Base-by-base conservation (phyloP, 2,329 filamentous ascomycete species). In the Alternaria solani region DNA sequence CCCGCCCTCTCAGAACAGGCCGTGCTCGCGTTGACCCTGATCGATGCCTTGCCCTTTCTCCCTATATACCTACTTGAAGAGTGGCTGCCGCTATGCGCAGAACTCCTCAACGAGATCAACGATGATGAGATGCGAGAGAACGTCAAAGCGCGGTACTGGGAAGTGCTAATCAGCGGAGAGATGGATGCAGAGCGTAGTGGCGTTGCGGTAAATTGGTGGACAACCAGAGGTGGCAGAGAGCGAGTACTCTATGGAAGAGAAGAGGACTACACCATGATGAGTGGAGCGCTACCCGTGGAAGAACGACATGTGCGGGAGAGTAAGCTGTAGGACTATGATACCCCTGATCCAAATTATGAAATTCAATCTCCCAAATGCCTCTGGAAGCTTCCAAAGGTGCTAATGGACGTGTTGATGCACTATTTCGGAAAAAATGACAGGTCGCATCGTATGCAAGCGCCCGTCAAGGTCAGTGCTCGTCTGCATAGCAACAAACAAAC, bases 191-290 rank as follows among this genome's bases (percentile, higher is more conserved):
- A 96, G 74, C 86, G 93, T 61, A 90, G 92, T 7, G 87, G 89
- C 41, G 85, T 91, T 32, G 93, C 90, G 49, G 91, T 96, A 18
- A 87, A 88, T 2, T 97, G 94, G 94, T 97, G 94, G 94, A 91
- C 88, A 79, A 80, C 87, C 75, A 76, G 85, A 59, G 87, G 87
- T 4, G 88, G 88, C 0, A 80, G 85, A 48, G 86, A 89, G 59
- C 77, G 82, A 67, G 81, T 88, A 5, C 65, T 88, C 2, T 84
- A 80, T 72, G 85, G 86, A 36, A 83, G 86, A 28, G 87, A 87
- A 2, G 67, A 70, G 28, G 48, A 74, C 5, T 68, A 79, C 41
- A 74, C 75, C 18, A 81, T 81, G 63, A 88, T 88, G 86, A 88
- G 84, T 69, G 86, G 86, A 49, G 86, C 82, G 3, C 69, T 88